These are phyloP conservation scores for Lolium multiflorum DNA, from an alignment of 176 grass and related monocot species.

Conservation along the genomic window DNA sequence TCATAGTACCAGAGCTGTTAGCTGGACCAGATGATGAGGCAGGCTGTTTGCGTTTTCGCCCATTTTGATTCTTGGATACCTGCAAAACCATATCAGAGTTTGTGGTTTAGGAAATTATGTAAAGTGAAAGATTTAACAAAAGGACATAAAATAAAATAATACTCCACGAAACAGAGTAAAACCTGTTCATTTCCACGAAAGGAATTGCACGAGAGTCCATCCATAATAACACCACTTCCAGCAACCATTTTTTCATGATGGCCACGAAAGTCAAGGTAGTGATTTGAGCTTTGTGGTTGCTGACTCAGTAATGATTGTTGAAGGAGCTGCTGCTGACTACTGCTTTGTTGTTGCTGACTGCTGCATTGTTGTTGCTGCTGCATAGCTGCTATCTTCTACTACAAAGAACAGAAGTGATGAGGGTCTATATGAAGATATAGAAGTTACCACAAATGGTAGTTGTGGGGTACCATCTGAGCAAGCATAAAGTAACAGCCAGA, in stretches of 20 bases:
- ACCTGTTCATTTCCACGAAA: constrained; percentile 80
- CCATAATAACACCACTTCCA: constrained; percentile 60
- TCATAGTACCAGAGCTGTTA: constrained; percentile 86
- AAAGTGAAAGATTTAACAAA: constrained; percentile 14
- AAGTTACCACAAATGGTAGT: background rate
- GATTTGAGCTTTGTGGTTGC: constrained; percentile 76
- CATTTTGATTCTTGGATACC: constrained; percentile 66
- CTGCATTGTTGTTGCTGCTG: constrained; percentile 80
- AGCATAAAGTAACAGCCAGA: constrained; percentile 18
- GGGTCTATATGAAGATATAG: constrained; percentile 18
- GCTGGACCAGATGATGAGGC: constrained; percentile 72
- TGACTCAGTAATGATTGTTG: constrained; percentile 73
- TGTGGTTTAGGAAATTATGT: constrained; percentile 7
- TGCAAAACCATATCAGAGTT: constrained; percentile 46
- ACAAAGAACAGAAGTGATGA: constrained; percentile 51
- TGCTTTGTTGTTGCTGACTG: constrained; percentile 76
- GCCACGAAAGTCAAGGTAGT: constrained; percentile 35
- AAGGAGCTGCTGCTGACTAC: constrained; percentile 63
- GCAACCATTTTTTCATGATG: constrained; percentile 70
- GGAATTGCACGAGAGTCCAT: constrained; percentile 63
- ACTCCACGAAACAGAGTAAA: constrained; percentile 6
- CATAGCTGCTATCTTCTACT: constrained; percentile 86
- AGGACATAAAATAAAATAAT: constrained; percentile 19
- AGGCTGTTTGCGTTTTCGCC: constrained; percentile 81
- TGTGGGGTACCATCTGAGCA: constrained; percentile 4